Conservation (phyloP, 148 eudicot genomes). For the Fagopyrum homotropicum region DNA sequence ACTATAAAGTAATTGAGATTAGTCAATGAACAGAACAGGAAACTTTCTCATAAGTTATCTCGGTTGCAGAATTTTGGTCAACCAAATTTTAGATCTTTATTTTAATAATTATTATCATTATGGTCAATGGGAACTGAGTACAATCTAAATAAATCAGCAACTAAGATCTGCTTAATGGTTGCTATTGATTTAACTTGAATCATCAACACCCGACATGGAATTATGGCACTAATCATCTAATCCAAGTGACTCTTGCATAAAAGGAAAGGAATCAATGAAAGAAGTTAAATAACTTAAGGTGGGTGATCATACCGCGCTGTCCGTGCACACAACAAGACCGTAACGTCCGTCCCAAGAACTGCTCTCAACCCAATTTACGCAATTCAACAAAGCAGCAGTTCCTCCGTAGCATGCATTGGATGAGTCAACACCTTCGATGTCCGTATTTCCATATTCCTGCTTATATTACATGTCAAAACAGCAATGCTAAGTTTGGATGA, state of each 20-base stretch:
- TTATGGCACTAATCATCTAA: background rate
- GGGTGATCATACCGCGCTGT: constrained; percentile 74
- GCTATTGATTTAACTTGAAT: background rate
- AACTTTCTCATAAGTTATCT: background rate
- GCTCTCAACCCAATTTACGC: constrained; percentile 98
- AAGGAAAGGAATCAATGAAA: background rate
- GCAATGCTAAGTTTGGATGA: background rate
- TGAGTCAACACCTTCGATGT: constrained; percentile 97
- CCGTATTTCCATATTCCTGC: constrained; percentile 82
- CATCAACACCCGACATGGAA: background rate
- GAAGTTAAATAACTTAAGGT: background rate
- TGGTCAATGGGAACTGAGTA: background rate
- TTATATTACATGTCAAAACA: constrained; percentile 17
- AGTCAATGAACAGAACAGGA: background rate
- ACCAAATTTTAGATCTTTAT: background rate
- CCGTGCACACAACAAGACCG: constrained; percentile 94
- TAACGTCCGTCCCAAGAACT: constrained; percentile 97
- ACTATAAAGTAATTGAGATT: background rate
- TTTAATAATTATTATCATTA: background rate
- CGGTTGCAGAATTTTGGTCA: background rate
- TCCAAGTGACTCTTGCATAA: background rate
- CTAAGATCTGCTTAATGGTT: background rate
- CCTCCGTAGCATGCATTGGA: constrained; percentile 99
- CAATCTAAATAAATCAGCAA: background rate
- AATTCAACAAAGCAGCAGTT: constrained; percentile 92